Evolutionary conservation across 2,329 filamentous ascomycete species (phyloP), one percentile per base, ranked within the genome.

Genomic region (Colletotrichum acutatum): DNA sequence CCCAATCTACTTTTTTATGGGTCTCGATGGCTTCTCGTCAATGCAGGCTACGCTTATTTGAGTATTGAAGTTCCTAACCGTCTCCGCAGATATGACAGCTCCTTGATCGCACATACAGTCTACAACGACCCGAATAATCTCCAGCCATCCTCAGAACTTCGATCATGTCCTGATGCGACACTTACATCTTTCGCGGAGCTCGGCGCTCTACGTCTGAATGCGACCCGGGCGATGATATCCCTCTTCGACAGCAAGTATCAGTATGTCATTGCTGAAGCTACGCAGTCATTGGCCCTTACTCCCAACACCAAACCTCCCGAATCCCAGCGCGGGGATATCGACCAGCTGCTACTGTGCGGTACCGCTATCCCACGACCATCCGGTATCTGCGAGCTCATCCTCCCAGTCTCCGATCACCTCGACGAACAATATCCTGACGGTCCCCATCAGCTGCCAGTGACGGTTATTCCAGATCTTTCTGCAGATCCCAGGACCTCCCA

Each of bases 121-220:
- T 37, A 64, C 66, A 80, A 81, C 63, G 54, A 79, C 37, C 63
- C 69, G 26, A 76, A 73, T 9, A 22, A 64, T 3, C 74, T 71
- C 4, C 59, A 78, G 1, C 75, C 80, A 6, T 71, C 74, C 7
- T 74, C 76, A 4, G 74, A 76, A 11, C 75, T 82, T 12, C 49
- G 72, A 1, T 75, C 79, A 5, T 81, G 76, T 53, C 65, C 76
- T 19, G 84, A 87, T 69, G 72, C 80, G 12, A 78, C 79, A 65
- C 80, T 90, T 46, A 88, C 85, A 0, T 83, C 85, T 5, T 83
- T 89, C 60, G 86, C 87, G 19, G 86, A 89, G 75, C 81, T 90
- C 3, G 87, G 81, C 1, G 80, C 83, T 2, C 78, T 84, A 64
- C 83, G 84, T 6, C 78, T 88, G 5, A 79, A 82, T n/a, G 63